Percentiles rank a stretch among this genome's conserved stretches.
These are phyloP conservation scores for Bipolaris oryzae DNA, from an alignment of 2,329 filamentous ascomycete species.

Conservation along the genomic window DNA sequence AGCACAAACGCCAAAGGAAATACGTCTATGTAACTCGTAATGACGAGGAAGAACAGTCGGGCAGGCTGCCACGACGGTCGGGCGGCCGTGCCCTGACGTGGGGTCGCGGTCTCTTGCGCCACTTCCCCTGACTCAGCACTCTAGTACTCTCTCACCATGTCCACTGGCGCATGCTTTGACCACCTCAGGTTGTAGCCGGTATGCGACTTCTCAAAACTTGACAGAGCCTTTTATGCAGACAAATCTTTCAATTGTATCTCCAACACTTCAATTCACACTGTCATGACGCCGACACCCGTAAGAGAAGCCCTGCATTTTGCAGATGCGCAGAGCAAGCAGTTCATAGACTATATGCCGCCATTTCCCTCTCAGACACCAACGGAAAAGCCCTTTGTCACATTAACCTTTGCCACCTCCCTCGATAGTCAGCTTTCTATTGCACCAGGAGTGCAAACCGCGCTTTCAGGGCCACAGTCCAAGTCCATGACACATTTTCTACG, in stretches of 20 bases:
- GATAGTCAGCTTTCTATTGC: conserved; percentile 78
- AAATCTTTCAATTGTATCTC: not conserved
- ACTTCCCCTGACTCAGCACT: conserved; percentile 18
- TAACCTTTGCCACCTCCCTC: conserved; percentile 90
- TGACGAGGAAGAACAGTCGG: conserved; percentile 14
- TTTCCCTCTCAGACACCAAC: conserved; percentile 6
- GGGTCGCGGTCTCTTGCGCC: conserved; percentile 23
- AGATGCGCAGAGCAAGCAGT: conserved; percentile 51
- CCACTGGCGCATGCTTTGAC: not conserved
- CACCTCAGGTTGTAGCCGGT: not conserved
- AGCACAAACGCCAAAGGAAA: conserved; percentile 24
- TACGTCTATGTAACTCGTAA: conserved; percentile 11
- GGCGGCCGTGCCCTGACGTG: conserved; percentile 22
- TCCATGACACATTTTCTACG: conserved; percentile 93
- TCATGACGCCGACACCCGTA: conserved; percentile 12
- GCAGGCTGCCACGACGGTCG: conserved; percentile 24
- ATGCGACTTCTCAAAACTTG: not conserved
- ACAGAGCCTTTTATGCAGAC: too few species aligned
- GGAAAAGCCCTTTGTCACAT: conserved; percentile 56
- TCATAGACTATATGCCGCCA: conserved; percentile 59
- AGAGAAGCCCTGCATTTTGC: conserved; percentile 50
- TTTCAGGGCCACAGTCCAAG: conserved; percentile 84
- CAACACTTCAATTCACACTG: not conserved
- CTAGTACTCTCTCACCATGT: not conserved
- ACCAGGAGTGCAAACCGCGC: conserved; percentile 77